Evolutionary conservation across 1,139 yeast genomes (phyloP).

Genomic region (Blastobotrys buckinghamii): DNA sequence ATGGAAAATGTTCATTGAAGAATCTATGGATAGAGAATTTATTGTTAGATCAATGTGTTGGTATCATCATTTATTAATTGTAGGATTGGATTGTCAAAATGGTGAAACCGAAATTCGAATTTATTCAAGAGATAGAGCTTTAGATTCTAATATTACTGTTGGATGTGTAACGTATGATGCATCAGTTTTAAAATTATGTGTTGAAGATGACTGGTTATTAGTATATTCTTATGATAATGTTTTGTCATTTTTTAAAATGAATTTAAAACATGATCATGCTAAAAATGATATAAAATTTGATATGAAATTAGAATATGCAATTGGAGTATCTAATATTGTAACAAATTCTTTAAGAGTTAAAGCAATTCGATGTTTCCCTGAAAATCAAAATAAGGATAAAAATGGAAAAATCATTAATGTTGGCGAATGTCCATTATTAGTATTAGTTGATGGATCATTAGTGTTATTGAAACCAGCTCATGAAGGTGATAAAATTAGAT

Average conservation of each 20-base stretch:
- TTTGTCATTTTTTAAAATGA: constrained; percentile 27
- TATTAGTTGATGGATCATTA: constrained; percentile 34
- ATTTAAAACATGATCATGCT: constrained; percentile 5
- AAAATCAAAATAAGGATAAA: constrained; percentile 2
- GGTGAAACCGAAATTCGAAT: constrained; percentile 29
- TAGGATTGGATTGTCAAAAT: constrained; percentile 32
- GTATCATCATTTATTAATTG: constrained; percentile 36
- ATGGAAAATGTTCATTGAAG: constrained; percentile 38
- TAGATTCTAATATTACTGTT: constrained; percentile 28
- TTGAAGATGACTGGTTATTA: constrained; percentile 28
- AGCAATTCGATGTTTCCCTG: constrained; percentile 23
- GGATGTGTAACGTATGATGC: constrained; percentile 25
- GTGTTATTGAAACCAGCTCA: constrained; percentile 22
- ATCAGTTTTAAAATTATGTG: constrained; percentile 28
- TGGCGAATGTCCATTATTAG: constrained; percentile 18
- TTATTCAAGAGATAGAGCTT: constrained; percentile 34
- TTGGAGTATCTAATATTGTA: constrained; percentile 31
- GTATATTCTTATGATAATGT: constrained; percentile 33
- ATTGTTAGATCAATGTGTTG: constrained; percentile 39
- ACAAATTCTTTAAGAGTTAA: constrained; percentile 36
- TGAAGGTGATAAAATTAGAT: constrained; percentile 4
- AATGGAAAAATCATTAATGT: background rate
- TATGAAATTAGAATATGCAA: constrained; percentile 27
- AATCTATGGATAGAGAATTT: constrained; percentile 34
- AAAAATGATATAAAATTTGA: constrained; percentile 16